Conservation (phyloP, 1,284 basidiomycete genomes). For the Somion occarium region DNA sequence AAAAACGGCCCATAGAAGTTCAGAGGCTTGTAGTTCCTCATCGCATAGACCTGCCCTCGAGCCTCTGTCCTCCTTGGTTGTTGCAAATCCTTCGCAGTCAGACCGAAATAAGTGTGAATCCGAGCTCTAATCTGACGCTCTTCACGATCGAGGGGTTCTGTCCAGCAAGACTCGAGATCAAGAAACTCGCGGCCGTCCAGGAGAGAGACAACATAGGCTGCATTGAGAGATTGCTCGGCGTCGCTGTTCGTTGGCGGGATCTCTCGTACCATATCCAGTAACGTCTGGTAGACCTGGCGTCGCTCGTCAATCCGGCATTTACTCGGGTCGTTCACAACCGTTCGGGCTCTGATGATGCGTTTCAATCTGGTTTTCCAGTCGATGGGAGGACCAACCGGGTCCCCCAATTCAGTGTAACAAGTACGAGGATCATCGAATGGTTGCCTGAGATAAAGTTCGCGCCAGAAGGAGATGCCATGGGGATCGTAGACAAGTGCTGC, state of each 20-base stretch:
- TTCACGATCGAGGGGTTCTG: conserved; percentile 16
- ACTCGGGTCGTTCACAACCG: background rate
- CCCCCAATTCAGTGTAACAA: conserved; percentile 41
- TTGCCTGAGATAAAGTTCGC: conserved; percentile 52
- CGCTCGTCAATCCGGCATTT: background rate
- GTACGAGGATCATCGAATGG: conserved; percentile 53
- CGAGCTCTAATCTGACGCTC: conserved; percentile 44
- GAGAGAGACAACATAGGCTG: conserved; percentile 44
- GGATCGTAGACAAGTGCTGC: conserved; percentile 39
- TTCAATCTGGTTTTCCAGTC: conserved; percentile 53
- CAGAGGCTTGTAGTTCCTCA: conserved; percentile 46
- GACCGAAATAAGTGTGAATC: conserved; percentile 51
- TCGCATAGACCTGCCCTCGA: conserved; percentile 54
- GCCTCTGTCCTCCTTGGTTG: conserved; percentile 31
- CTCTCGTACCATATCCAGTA: background rate
- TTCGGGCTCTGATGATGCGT: conserved; percentile 32
- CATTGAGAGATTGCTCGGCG: conserved; percentile 39
- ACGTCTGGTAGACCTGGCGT: background rate
- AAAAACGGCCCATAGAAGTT: conserved; percentile 57
- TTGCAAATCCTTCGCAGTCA: conserved; percentile 39
- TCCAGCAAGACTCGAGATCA: conserved; percentile 28
- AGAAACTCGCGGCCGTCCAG: conserved; percentile 41
- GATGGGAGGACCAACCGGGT: conserved; percentile 23
- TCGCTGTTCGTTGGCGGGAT: conserved; percentile 33
- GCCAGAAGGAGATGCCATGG: conserved; percentile 48